Base-by-base conservation (phyloP, 495 filamentous ascomycete species). In the Penicillium turbatum region DNA sequence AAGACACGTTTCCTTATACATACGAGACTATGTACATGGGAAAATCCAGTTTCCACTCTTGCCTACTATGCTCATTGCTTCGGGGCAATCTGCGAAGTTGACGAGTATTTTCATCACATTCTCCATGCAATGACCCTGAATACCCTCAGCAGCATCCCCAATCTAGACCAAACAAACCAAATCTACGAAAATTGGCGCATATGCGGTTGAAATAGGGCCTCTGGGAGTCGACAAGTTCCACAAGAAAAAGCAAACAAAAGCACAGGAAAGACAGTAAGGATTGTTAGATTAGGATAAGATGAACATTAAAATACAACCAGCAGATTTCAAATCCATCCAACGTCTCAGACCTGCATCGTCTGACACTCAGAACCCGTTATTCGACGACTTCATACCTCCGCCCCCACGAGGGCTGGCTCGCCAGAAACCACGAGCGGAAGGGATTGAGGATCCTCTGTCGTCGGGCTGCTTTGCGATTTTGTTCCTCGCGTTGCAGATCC, bases 401-500 rank as follows among this genome's bases (percentile, higher is more conserved):
- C 2, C 24, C 34, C 12, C 32, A 46, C 13, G 38, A 48, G 16
- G 51, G 24, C 3, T 42, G 53, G 12, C n/a, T 31, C 3, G 24
- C 46, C 15, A 37, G 16, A 29, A 62, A 59, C 27, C 57, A 44
- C 6, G 52, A 51, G 5, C 48, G 48, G 9, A 62, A 42, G 0
- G 56, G 51, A 16, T 39, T 37, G 6, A 46, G 30, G 3, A 59
- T 8, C 16, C 34, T 59, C 11, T 41, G 34, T 24, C 30, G 43
- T 27, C 52, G 47, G 7, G 56, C 47, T 37, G 27, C 27, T 17
- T 50, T 59, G 24, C 48, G 32, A 30, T 58, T 52, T 15, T 35
- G 48, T n/a, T 46, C 24, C 17, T 44, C 29, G 7, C 51, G 55
- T 26, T 59, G 59, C 59, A 59, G 55, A 9, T 62, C 52, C 36